Evolutionary conservation across 805 yeast species (phyloP), one percentile per base, ranked within the genome.

Genomic region (Cyberlindnera japonica): DNA sequence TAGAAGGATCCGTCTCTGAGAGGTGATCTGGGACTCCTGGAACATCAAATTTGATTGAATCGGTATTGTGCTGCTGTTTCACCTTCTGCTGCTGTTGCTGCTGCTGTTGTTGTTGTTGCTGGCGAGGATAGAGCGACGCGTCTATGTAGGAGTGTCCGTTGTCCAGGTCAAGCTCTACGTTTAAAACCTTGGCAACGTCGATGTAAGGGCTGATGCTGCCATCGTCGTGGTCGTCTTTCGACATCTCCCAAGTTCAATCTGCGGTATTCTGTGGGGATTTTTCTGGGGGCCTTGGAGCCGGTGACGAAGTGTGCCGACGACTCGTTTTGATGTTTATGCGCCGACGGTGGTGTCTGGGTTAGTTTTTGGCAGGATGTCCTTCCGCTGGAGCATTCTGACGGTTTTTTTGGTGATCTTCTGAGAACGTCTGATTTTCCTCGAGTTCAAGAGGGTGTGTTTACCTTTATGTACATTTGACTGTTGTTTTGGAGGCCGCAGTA

Each of bases 1-100:
- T 68, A 62, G 44, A 54, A 33, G 48, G 61, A 53, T 39, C 68
- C 35, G 37, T 57, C 49, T 45, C 64, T 42, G 43, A 63, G 45
- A 53, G 68, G 40, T 54, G 22, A 1, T 34, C 31, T 6, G 59
- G 58, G 0, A 54, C 43, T 2, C 49, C 51, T 4, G 50, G 50
- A 5, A 47, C 33, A 16, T 39, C 45, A 6, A 39, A 28, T 20
- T 40, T 24, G 24, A 41, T 41, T n/a, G 44, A 41, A 6, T 45
- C 46, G 6, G 45, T 17, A 29, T 20, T 22, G 19, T 8, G 10
- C 5, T 19, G 38, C 5, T 14, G 12, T 9, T 21, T 17, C 12
- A 18, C 24, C 33, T 17, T 30, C 21, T 31, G 33, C 14, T 31
- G 13, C 20, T 31, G 35, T 32, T 32, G 35, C 13, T 31, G 9